phyloP scores from a whole-genome alignment of 345 rosid genomes.

The Gossypium ekmanianum region DNA sequence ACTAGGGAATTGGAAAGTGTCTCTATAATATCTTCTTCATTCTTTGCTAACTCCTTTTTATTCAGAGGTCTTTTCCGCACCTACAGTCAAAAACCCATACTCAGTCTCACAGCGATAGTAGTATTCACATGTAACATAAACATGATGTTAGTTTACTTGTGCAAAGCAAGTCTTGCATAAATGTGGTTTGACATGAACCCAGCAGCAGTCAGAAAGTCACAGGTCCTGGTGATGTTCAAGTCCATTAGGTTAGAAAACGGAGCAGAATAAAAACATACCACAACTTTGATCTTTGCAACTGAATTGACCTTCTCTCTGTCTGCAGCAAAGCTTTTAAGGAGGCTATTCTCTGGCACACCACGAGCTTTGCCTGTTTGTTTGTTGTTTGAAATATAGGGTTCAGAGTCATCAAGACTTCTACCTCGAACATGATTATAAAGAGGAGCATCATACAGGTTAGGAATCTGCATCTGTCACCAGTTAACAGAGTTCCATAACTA shows the following conservation, averaged over 20 bases:
- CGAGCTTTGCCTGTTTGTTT: constrained; percentile 68
- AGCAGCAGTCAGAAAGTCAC: not conserved
- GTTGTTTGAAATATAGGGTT: constrained; percentile 49
- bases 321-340: constrained; percentile 61
- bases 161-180: constrained; percentile 11
- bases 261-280: constrained; percentile 49
- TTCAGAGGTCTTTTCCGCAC: constrained; percentile 97
- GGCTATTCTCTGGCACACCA: constrained; percentile 61
- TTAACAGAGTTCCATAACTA: not conserved
- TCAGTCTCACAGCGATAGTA: not conserved
- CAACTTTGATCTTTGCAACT: constrained; percentile 99
- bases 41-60: constrained; percentile 90
- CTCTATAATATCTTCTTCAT: constrained; percentile 91
- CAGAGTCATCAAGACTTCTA: constrained; percentile 81
- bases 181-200: constrained; percentile 5
- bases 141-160: constrained; percentile 5
- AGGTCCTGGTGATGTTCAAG: not conserved
- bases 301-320: constrained; percentile 81
- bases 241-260: not conserved
- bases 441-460: constrained; percentile 58
- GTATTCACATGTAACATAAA: not conserved
- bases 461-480: constrained; percentile 54
- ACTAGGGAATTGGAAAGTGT: constrained; percentile 68
- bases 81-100: constrained; percentile 37
- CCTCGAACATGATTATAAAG: constrained; percentile 59